Base-by-base conservation (phyloP, 352 stramenopile genomes). In the Lagenidium giganteum region DNA sequence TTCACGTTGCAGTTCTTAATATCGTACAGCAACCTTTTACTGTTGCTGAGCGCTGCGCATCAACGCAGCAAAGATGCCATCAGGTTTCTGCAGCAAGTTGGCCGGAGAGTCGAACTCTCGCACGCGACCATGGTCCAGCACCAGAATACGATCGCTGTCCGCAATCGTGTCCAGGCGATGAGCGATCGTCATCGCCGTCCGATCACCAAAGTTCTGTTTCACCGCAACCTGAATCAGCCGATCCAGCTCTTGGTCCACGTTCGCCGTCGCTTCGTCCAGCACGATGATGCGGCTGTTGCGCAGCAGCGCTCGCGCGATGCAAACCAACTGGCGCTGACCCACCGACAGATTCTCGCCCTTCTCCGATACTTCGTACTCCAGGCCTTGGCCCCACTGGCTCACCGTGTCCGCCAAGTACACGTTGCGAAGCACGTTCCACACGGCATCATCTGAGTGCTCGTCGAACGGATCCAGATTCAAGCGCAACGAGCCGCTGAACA, bases 101-200 rank as follows among this genome's bases (percentile, higher is more conserved):
- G 32, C 16, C 3, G 88, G 84, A 8, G 69, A 37, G 25, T 73
- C 92, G 44, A 81, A 87, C 51, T 97, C 85, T 5, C 63, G 74
- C 11, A 83, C 69, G 17, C 47, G 49, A 1, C 95, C 95, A n/a
- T 75, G 34, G 43, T 96, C 91, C 54, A 98, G 78, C 1, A 98
- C 92, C 14, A 98, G 47, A 22, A 98, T 79, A 6, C 57, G 54
- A 61, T 98, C 93, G 48, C 79, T 95, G 57, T 98, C 86, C 54
- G 96, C 92, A 41, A 98, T 95, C 12, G 93, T 98, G 42, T 97
- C 76, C 7, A 98, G 57, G 11, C 95, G 72, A 63, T 98, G 93
- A 7, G 93, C 93, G 45, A 98, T 96, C 1, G 83, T 96, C 3
- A 98, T 41, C 21, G 95, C 52, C 4, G 95, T 98, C 26, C 64